Percentiles rank a stretch among this genome's conserved stretches.
Conservation (phyloP, 139 green algal species). For the Tetratostichococcus sp. region DNA sequence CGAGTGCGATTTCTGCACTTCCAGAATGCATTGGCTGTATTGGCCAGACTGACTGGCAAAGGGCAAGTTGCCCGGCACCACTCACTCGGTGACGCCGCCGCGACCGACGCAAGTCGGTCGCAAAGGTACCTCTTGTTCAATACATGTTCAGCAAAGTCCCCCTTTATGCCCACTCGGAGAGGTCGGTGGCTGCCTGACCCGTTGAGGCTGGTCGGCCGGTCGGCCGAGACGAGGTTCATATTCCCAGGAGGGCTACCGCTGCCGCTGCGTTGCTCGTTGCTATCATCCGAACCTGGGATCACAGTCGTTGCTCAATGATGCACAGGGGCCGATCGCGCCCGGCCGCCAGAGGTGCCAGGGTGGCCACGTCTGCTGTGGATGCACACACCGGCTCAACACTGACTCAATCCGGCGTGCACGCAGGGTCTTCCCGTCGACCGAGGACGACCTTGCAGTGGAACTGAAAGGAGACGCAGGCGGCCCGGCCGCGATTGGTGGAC, state of each 20-base stretch:
- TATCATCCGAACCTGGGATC: no score
- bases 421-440: slow-evolving; percentile 64
- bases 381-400: background rate
- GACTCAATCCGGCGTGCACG: background rate
- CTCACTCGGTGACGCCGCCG: background rate
- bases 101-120: no score
- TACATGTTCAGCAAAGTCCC: no score
- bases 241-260: no score
- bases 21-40: background rate
- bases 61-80: slow-evolving; percentile 1
- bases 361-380: background rate
- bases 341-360: background rate
- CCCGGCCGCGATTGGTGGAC: slow-evolving; percentile 23
- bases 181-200: no score
- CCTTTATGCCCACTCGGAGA: no score
- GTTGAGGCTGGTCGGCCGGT: no score
- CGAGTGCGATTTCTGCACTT: slow-evolving; percentile 43
- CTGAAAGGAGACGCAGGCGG: slow-evolving; percentile 19
- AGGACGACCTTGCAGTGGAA: slow-evolving; percentile 46
- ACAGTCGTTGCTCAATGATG: no score
- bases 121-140: background rate
- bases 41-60: background rate
- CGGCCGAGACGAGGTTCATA: no score
- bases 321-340: no score
- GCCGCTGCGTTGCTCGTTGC: no score